A percentile compares a stretch with the other conserved stretches of the same genome.
These are phyloP conservation scores for Moelleriella libera DNA, from an alignment of 2,329 filamentous ascomycete genomes.

Conservation along the genomic window DNA sequence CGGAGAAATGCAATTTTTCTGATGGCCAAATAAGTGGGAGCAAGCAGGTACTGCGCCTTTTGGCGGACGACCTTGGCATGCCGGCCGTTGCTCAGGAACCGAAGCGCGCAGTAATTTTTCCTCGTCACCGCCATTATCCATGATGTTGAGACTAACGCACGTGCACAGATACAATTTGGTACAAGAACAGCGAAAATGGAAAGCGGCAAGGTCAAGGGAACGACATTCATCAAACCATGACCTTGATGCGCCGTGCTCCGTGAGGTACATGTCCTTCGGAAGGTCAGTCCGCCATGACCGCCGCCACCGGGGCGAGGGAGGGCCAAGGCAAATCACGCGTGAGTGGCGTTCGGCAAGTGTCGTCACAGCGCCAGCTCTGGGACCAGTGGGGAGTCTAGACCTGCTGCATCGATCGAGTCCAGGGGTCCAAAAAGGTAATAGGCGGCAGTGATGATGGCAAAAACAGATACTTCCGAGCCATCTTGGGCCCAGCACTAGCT, in stretches of 20 bases:
- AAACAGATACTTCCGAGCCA: conserved; percentile 63
- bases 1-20: conserved; percentile 83
- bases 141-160: background rate
- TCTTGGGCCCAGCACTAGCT: conserved; percentile 6
- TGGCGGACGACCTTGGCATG: conserved; percentile 66
- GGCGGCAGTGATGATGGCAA: conserved; percentile 47
- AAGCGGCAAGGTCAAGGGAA: conserved; percentile 53
- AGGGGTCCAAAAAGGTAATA: background rate
- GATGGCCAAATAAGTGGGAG: conserved; percentile 22
- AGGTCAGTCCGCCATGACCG: background rate
- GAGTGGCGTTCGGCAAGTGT: conserved; percentile 1
- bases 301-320: background rate
- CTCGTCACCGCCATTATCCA: background rate
- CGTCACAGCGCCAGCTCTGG: background rate
- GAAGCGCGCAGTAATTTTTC: conserved; percentile 34
- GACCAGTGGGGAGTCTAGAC: background rate
- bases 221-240: conserved; percentile 36
- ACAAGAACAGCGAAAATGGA: conserved; percentile 76
- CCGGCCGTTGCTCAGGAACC: conserved; percentile 63
- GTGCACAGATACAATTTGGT: conserved; percentile 61
- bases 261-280: background rate
- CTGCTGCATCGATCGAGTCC: background rate
- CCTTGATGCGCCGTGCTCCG: background rate
- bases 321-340: background rate
- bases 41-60: conserved; percentile 66